These are phyloP conservation scores for Galium porrigens DNA, from an alignment of 305 asterid genomes.

Conservation along the genomic window DNA sequence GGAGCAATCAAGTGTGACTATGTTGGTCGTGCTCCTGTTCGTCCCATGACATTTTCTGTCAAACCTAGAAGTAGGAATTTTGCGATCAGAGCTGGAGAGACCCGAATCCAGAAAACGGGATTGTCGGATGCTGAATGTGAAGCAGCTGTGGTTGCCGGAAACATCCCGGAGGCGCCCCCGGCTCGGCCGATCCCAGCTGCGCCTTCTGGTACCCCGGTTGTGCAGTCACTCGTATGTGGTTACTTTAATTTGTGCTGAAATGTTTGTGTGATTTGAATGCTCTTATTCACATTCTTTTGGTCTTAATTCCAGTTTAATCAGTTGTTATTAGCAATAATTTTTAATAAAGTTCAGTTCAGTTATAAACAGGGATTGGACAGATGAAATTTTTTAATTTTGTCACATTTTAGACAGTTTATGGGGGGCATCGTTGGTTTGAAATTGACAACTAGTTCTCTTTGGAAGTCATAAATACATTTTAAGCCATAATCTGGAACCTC, in stretches of 20 bases:
- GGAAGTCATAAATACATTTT: not conserved
- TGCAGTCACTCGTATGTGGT: slow-evolving; percentile 44
- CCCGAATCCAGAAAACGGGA: slow-evolving; percentile 35
- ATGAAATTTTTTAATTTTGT: too few relatives aligned
- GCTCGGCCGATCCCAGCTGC: slow-evolving; percentile 55
- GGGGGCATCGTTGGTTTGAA: not conserved
- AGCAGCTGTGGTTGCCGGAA: slow-evolving; percentile 76
- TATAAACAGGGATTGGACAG: not conserved
- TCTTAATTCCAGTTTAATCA: not conserved
- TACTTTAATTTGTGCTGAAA: not conserved
- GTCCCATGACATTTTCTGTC: slow-evolving; percentile 5
- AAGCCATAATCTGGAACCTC: not conserved
- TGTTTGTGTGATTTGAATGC: not conserved
- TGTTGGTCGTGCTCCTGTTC: slow-evolving; percentile 13
- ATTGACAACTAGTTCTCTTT: not conserved
- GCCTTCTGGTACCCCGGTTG: slow-evolving; percentile 63
- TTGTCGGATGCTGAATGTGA: slow-evolving; percentile 59
- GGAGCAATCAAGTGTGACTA: slow-evolving; percentile 30
- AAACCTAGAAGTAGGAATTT: slow-evolving; percentile 14
- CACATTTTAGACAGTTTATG: not conserved
- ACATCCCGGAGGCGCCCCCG: slow-evolving; percentile 72
- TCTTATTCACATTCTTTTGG: not conserved
- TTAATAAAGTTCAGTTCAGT: too few relatives aligned
- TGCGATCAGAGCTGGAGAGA: slow-evolving; percentile 33
- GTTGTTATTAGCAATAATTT: not conserved